Percentiles rank a stretch among this genome's conserved stretches.
phyloP scores from a whole-genome alignment of 345 rosid genomes.

The Eucalyptus lansdowneana region DNA sequence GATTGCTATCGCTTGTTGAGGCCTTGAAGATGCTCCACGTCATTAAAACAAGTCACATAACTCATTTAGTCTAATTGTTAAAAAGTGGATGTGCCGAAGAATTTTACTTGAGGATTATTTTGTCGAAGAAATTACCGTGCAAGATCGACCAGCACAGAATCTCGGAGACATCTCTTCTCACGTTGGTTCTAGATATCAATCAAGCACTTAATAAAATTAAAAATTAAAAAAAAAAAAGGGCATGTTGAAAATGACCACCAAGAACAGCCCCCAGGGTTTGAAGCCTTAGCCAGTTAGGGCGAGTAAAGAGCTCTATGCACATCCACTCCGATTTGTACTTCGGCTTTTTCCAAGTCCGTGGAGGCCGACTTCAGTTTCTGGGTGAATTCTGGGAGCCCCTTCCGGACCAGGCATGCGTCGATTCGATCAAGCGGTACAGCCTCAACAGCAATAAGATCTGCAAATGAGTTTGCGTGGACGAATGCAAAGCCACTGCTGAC shows the following conservation, averaged over 20 bases:
- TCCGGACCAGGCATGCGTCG: constrained; percentile 62
- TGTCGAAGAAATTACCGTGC: background rate
- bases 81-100: background rate
- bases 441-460: constrained; percentile 79
- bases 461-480: constrained; percentile 71
- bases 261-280: background rate
- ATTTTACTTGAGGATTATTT: background rate
- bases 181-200: background rate
- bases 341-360: constrained; percentile 87
- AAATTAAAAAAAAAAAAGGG: background rate
- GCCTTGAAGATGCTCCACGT: background rate
- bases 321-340: constrained; percentile 51
- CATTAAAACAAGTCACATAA: too few species aligned
- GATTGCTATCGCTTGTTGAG: too few species aligned
- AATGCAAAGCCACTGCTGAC: constrained; percentile 85
- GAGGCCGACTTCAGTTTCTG: constrained; percentile 73
- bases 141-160: background rate
- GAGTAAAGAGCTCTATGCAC: constrained; percentile 46
- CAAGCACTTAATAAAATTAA: background rate
- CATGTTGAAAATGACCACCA: background rate
- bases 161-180: background rate
- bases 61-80: too few species aligned
- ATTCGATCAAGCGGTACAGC: constrained; percentile 73
- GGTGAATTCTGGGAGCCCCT: constrained; percentile 76
- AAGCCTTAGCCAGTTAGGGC: constrained; percentile 20